Evolutionary conservation across 2,329 filamentous ascomycete genomes (phyloP).

Genomic region (Paecilomyces dactylethromorphus): DNA sequence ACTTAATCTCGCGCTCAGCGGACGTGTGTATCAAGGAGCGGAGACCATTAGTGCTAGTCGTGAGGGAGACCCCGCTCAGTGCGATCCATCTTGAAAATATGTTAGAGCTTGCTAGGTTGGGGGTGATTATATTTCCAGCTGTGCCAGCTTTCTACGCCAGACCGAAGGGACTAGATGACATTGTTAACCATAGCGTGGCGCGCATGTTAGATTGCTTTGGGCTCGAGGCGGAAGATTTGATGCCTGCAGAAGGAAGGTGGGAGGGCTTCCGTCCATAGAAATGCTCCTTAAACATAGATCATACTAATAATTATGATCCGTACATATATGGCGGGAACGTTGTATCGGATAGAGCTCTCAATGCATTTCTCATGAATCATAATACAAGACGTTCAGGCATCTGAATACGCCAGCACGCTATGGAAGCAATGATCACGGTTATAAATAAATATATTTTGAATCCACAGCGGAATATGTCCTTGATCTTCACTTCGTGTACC

Average conservation of each 20-base stretch:
- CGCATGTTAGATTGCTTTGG: conserved; percentile 11
- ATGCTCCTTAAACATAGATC: background rate
- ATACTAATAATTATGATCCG: too few species aligned
- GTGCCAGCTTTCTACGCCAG: conserved; percentile 35
- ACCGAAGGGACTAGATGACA: conserved; percentile 12
- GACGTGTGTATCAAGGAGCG: conserved; percentile 39
- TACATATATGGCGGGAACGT: too few species aligned
- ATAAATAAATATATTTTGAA: background rate
- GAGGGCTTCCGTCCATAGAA: background rate
- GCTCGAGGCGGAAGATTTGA: background rate
- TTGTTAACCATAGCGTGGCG: conserved; percentile 13
- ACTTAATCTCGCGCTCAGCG: conserved; percentile 37
- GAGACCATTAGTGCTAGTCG: conserved; percentile 26
- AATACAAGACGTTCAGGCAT: background rate
- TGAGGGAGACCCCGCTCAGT: conserved; percentile 33
- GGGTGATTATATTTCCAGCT: conserved; percentile 34
- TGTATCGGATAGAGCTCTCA: background rate
- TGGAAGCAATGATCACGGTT: background rate
- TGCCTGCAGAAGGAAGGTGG: background rate
- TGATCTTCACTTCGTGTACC: too few species aligned
- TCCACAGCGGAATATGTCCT: background rate
- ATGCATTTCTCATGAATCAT: background rate
- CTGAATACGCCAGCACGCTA: background rate
- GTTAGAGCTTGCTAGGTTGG: conserved; percentile 6
- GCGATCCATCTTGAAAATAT: conserved; percentile 10